Evolutionary conservation across 306 rosid species (phyloP).

Genomic region (Alnus rubra): DNA sequence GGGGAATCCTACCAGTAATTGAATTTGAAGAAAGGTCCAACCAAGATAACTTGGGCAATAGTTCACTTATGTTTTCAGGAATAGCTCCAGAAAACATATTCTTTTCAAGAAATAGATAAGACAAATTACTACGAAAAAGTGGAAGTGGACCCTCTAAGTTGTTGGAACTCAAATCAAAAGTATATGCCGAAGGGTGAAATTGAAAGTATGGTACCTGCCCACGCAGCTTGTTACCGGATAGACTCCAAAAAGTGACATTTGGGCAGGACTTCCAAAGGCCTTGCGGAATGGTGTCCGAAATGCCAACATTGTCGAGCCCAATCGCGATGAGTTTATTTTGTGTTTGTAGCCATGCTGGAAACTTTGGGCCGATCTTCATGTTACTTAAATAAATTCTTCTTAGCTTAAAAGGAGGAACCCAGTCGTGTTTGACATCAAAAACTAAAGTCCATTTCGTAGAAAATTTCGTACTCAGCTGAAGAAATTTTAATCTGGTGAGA

Average conservation of each 20-base stretch:
- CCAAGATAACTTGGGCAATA: too few species aligned
- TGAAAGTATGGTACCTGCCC: constrained; percentile 23
- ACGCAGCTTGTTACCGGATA: constrained; percentile 9
- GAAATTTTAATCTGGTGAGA: neutral
- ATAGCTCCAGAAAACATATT: too few species aligned
- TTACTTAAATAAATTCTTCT: neutral
- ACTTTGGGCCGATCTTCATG: neutral
- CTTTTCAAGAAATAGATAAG: fast-evolving
- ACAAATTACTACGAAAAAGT: too few species aligned
- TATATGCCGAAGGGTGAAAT: neutral
- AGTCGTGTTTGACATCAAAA: neutral
- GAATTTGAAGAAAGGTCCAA: too few species aligned
- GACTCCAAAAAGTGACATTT: neutral
- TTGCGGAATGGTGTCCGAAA: constrained; percentile 3
- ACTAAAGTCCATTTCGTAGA: fast-evolving
- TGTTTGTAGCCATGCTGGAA: neutral
- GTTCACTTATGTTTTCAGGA: too few species aligned
- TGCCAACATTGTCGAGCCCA: constrained; percentile 13
- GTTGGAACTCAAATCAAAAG: too few species aligned
- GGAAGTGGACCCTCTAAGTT: too few species aligned
- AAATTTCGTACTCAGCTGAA: neutral
- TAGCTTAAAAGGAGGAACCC: neutral
- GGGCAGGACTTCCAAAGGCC: constrained; percentile 20
- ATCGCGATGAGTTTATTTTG: neutral
- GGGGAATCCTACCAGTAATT: too few species aligned